phyloP scores from a whole-genome alignment of 768 basidiomycete genomes.

The Leccinum pellstonianum region DNA sequence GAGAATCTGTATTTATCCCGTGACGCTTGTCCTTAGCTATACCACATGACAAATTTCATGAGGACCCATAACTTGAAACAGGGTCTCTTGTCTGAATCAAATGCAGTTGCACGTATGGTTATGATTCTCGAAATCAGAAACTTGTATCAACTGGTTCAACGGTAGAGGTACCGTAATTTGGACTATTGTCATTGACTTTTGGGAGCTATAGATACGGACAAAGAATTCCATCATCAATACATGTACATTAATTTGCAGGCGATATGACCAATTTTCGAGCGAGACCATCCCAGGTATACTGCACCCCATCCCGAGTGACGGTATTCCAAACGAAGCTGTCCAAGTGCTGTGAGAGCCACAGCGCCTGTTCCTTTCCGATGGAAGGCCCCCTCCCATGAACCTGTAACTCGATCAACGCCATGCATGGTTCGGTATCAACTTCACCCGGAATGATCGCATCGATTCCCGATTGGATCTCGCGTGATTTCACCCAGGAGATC shows the following conservation, averaged over 20 bases:
- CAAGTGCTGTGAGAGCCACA: slow-evolving; percentile 6
- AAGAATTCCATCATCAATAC: neutral
- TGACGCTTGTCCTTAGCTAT: neutral
- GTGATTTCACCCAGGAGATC: slow-evolving; percentile 1
- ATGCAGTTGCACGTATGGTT: neutral
- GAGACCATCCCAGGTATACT: slow-evolving; percentile 3
- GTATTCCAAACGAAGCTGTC: slow-evolving; percentile 10
- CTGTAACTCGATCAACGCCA: slow-evolving; percentile 5
- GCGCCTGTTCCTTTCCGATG: slow-evolving; percentile 1
- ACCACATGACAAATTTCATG: neutral
- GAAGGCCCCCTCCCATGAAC: slow-evolving; percentile 5
- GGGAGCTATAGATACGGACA: neutral
- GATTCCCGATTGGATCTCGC: slow-evolving; percentile 4
- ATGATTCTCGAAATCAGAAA: neutral
- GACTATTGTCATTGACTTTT: neutral
- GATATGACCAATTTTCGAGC: neutral
- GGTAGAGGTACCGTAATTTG: neutral
- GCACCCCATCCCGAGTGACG: neutral
- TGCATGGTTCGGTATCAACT: neutral
- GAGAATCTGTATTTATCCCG: neutral
- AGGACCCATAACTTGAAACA: neutral
- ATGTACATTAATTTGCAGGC: neutral
- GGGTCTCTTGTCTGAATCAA: neutral
- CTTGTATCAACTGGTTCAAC: neutral
- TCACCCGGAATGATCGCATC: neutral